phyloP scores from a whole-genome alignment of 352 stramenopile species.

The Globisporangium takayamanum region DNA sequence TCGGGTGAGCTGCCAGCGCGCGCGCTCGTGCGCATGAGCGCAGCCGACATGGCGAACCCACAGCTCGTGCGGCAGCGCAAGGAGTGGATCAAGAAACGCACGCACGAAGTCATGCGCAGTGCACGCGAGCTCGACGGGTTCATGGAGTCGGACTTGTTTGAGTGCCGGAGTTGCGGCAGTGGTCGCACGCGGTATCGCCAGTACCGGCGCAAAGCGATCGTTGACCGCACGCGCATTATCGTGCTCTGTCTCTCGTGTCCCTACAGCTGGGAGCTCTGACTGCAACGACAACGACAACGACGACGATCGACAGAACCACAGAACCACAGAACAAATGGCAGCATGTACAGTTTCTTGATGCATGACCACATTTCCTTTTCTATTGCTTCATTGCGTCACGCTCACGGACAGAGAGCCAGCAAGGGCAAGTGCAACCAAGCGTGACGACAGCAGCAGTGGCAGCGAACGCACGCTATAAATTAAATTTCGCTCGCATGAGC shows the following conservation, averaged over 20 bases:
- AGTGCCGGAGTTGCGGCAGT: constrained; percentile 74
- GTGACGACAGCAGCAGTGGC: neutral
- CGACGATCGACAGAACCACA: neutral
- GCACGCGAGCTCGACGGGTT: constrained; percentile 57
- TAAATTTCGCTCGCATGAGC: constrained; percentile 10
- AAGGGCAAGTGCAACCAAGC: neutral
- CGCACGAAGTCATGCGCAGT: constrained; percentile 77
- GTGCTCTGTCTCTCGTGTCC: constrained; percentile 72
- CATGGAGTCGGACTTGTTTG: constrained; percentile 71
- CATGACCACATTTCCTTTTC: too few species aligned
- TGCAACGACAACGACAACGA: neutral
- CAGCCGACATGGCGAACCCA: constrained; percentile 80
- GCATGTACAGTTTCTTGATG: neutral
- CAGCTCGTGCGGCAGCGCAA: constrained; percentile 73
- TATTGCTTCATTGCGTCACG: too few species aligned
- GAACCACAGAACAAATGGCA: neutral
- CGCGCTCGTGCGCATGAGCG: constrained; percentile 70
- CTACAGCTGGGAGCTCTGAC: constrained; percentile 74
- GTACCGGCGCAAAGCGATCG: constrained; percentile 77
- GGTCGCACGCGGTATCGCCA: constrained; percentile 72
- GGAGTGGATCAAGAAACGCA: constrained; percentile 84
- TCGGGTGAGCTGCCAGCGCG: constrained; percentile 43
- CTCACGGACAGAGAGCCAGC: too few species aligned
- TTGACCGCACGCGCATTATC: constrained; percentile 79
- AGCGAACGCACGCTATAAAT: constrained; percentile 14